A percentile compares a stretch with the other conserved stretches of the same genome.
phyloP scores from a whole-genome alignment of 805 yeast genomes.

The Candida corydali region DNA sequence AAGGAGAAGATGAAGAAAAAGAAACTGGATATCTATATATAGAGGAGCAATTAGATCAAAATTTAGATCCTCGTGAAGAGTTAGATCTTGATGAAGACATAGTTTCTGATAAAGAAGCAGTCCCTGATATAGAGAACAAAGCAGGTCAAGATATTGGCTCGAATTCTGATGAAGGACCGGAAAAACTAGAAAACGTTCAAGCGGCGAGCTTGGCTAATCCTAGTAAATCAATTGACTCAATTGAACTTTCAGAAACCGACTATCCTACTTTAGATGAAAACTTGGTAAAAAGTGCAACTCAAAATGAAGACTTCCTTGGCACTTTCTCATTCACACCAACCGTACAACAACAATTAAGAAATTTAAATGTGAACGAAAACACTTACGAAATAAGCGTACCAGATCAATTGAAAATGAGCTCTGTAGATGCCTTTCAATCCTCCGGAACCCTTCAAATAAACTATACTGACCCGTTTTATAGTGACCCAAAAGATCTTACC shows the following conservation, averaged over 20 bases:
- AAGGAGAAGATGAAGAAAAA: conserved; percentile 10
- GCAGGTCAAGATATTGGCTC: too few relatives aligned
- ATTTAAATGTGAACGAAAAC: conserved; percentile 6
- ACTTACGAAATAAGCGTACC: conserved; percentile 21
- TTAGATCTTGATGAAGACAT: too few relatives aligned
- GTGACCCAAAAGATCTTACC: conserved; percentile 47
- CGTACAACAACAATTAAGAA: conserved; percentile 1
- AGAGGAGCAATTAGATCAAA: too few relatives aligned
- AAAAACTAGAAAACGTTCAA: not conserved
- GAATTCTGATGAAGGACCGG: too few relatives aligned
- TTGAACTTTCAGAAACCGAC: conserved; percentile 4
- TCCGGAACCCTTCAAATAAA: conserved; percentile 48
- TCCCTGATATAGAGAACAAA: too few relatives aligned
- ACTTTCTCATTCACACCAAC: conserved; percentile 5
- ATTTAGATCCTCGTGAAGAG: too few relatives aligned
- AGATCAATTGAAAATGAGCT: conserved; percentile 12
- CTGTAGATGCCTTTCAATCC: conserved; percentile 32
- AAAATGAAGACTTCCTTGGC: conserved; percentile 7
- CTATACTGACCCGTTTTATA: conserved; percentile 62
- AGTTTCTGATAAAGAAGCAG: not conserved
- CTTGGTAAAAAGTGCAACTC: conserved; percentile 18
- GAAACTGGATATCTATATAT: too few relatives aligned
- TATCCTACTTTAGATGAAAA: conserved; percentile 13
- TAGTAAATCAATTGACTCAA: not conserved
- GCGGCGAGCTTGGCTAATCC: not conserved